Percentiles rank a stretch among this genome's conserved stretches.
phyloP scores from a whole-genome alignment of 108 stramenopile genomes.

The Craspedostauros australis region DNA sequence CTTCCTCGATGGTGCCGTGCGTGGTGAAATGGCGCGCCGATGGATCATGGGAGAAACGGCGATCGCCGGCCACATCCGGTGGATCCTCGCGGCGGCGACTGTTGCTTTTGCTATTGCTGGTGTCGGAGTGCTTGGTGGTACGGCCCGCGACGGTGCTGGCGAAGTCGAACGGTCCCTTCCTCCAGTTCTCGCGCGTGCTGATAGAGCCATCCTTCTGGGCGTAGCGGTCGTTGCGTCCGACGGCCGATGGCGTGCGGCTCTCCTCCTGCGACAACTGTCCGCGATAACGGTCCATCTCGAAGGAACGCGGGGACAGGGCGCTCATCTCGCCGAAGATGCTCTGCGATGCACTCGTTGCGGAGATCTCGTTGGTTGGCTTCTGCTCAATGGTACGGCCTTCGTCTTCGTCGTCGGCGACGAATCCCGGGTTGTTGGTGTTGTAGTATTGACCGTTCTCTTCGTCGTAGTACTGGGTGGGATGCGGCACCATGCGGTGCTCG shows the following conservation, averaged over 20 bases:
- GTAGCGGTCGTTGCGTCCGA: neutral
- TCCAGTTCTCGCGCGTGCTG: slow-evolving; percentile 1
- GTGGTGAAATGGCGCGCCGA: slow-evolving; percentile 9
- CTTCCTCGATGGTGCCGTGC: slow-evolving; percentile 3
- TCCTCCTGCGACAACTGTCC: neutral
- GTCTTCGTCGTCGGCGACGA: neutral
- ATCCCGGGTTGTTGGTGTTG: too few species aligned
- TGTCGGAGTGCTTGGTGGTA: neutral
- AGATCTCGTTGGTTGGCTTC: slow-evolving; percentile 10
- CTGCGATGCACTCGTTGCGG: slow-evolving; percentile 6
- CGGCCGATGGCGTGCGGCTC: neutral
- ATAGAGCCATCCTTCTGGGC: neutral
- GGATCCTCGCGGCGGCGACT: slow-evolving; percentile 19
- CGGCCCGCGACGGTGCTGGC: slow-evolving; percentile 6
- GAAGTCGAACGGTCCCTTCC: slow-evolving; percentile 16
- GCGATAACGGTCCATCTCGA: slow-evolving; percentile 14
- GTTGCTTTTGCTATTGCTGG: too few species aligned
- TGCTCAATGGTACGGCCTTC: slow-evolving; percentile 1
- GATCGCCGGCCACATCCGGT: slow-evolving; percentile 14
- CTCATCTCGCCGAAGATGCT: slow-evolving; percentile 19
- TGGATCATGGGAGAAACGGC: slow-evolving; percentile 17
- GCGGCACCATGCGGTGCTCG: neutral
- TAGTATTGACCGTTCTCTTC: too few species aligned
- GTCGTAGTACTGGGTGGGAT: too few species aligned
- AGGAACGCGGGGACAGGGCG: slow-evolving; percentile 18